phyloP scores from a whole-genome alignment of 768 basidiomycete genomes.

The Boletus pseudopeckii region DNA sequence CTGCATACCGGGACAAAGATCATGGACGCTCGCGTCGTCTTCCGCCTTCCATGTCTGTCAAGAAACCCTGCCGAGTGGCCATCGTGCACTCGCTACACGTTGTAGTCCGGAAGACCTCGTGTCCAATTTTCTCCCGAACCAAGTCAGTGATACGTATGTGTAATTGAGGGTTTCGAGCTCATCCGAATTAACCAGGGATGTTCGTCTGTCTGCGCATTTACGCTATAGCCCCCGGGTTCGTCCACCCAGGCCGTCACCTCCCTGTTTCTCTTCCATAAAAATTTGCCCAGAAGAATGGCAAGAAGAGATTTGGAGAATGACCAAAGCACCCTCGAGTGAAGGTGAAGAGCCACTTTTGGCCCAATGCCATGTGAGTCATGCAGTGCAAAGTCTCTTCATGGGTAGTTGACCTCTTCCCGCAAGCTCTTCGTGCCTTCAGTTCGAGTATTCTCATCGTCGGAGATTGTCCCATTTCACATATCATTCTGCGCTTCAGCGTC shows the following conservation, averaged over 20 bases:
- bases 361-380: slow-evolving; percentile 29
- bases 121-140: slow-evolving; percentile 20
- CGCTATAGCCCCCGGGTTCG: slow-evolving; percentile 30
- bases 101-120: slow-evolving; percentile 19
- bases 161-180: background rate
- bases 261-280: slow-evolving; percentile 25
- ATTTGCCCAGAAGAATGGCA: slow-evolving; percentile 32
- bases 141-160: slow-evolving; percentile 15
- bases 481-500: slow-evolving; percentile 51
- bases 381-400: background rate
- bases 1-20: slow-evolving; percentile 22
- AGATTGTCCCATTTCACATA: slow-evolving; percentile 63
- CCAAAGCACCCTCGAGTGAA: slow-evolving; percentile 4
- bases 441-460: slow-evolving; percentile 53
- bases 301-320: slow-evolving; percentile 32
- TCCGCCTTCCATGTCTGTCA: slow-evolving; percentile 30
- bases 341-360: slow-evolving; percentile 15
- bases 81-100: slow-evolving; percentile 26
- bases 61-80: slow-evolving; percentile 22
- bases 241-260: slow-evolving; percentile 29
- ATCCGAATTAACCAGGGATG: slow-evolving; percentile 16
- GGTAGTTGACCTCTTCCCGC: background rate
- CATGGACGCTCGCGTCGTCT: slow-evolving; percentile 23
- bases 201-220: slow-evolving; percentile 22
- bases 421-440: slow-evolving; percentile 63